phyloP scores from a whole-genome alignment of 495 filamentous ascomycete genomes.

The Penicillium ucsense region DNA sequence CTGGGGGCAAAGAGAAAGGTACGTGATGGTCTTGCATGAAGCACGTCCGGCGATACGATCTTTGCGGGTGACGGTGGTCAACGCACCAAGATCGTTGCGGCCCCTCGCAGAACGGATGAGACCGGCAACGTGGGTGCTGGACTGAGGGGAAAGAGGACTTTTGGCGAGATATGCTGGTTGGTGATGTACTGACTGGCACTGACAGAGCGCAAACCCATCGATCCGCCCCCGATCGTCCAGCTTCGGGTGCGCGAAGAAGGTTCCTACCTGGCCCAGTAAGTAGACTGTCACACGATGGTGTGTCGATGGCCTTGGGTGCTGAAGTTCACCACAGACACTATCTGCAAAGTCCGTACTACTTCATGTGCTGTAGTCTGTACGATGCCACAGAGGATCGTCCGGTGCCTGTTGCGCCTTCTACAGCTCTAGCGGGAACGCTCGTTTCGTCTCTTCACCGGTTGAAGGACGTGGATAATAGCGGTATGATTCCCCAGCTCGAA shows the following conservation, averaged over 20 bases:
- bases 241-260: slow-evolving; percentile 56
- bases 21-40: slow-evolving; percentile 2
- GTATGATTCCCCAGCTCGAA: slow-evolving; percentile 21
- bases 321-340: slow-evolving; percentile 46
- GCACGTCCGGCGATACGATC: too few species aligned
- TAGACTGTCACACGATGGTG: not conserved
- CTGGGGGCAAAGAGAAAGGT: slow-evolving; percentile 67
- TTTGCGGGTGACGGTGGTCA: too few species aligned
- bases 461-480: slow-evolving; percentile 81
- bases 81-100: too few species aligned
- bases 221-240: slow-evolving; percentile 89
- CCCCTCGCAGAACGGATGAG: too few species aligned
- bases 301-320: not conserved
- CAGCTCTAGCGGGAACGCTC: slow-evolving; percentile 65
- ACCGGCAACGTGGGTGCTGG: not conserved
- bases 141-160: not conserved
- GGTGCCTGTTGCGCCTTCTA: slow-evolving; percentile 39
- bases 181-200: not conserved
- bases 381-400: slow-evolving; percentile 53
- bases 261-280: slow-evolving; percentile 66
- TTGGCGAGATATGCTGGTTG: not conserved
- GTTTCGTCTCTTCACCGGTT: slow-evolving; percentile 89
- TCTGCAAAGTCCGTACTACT: slow-evolving; percentile 66
- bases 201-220: slow-evolving; percentile 84
- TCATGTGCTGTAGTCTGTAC: slow-evolving; percentile 66